Evolutionary conservation across 1,284 basidiomycete genomes (phyloP).

Genomic region (Pseudozyma pruni): DNA sequence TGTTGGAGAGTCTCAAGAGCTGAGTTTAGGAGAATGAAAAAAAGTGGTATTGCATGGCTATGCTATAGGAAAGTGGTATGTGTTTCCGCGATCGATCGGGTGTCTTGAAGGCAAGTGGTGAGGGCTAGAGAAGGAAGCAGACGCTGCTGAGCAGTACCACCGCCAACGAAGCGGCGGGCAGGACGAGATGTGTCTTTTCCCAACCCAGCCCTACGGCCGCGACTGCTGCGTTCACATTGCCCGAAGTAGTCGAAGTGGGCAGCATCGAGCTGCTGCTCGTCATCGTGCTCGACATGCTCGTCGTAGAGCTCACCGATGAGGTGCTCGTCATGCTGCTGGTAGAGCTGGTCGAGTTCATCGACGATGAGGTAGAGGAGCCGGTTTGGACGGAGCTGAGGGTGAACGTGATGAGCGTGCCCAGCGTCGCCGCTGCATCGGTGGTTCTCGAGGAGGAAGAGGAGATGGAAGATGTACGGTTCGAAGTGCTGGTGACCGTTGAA

Average conservation of each 20-base stretch:
- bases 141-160: slow-evolving; percentile 30
- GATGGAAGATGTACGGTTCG: not conserved
- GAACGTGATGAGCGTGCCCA: slow-evolving; percentile 33
- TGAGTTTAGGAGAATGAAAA: slow-evolving; percentile 2
- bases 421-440: slow-evolving; percentile 39
- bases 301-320: slow-evolving; percentile 4
- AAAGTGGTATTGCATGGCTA: not conserved
- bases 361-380: slow-evolving; percentile 5
- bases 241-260: slow-evolving; percentile 6
- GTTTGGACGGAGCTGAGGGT: slow-evolving; percentile 28
- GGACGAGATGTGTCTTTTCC: slow-evolving; percentile 4
- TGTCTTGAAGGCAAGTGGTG: too few relatives aligned
- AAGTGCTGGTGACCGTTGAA: slow-evolving; percentile 3
- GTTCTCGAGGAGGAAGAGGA: slow-evolving; percentile 6
- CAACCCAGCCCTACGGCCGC: not conserved
- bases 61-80: not conserved
- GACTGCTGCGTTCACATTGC: slow-evolving; percentile 12
- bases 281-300: slow-evolving; percentile 1
- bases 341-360: slow-evolving; percentile 2
- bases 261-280: not conserved
- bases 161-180: slow-evolving; percentile 11
- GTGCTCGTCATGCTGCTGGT: slow-evolving; percentile 8
- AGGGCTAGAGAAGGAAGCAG: slow-evolving; percentile 40
- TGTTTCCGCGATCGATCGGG: too few relatives aligned
- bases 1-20: slow-evolving; percentile 54